A percentile compares a stretch with the other conserved stretches of the same genome.
Evolutionary conservation across 805 yeast species (phyloP).

Genomic region (Yarrowia yakushimensis): DNA sequence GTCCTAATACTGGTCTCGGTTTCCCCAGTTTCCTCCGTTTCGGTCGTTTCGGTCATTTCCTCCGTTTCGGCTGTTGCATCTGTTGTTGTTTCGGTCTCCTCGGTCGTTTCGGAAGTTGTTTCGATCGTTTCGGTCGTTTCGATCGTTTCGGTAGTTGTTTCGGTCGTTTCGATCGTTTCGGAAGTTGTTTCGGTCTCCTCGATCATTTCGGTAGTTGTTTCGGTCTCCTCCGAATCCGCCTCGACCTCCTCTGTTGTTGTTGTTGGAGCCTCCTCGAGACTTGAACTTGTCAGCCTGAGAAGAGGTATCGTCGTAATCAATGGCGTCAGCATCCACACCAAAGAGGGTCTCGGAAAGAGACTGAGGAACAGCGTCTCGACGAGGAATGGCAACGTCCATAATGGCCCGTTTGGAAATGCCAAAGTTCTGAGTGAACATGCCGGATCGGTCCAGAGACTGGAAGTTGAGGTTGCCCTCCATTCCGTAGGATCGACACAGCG

Average conservation of each 20-base stretch:
- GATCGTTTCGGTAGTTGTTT: background rate
- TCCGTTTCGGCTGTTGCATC: background rate
- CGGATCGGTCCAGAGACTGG: background rate
- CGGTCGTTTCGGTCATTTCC: constrained; percentile 1
- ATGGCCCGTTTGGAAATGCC: background rate
- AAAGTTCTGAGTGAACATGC: background rate
- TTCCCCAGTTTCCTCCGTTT: constrained; percentile 1
- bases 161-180: background rate
- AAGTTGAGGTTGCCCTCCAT: constrained; percentile 17
- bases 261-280: background rate
- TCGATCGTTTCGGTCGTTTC: background rate
- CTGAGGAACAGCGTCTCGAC: background rate
- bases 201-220: background rate
- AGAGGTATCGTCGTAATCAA: background rate
- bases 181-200: background rate
- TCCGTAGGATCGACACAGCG: background rate
- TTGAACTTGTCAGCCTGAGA: background rate
- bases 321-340: background rate
- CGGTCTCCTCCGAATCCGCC: background rate
- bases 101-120: background rate
- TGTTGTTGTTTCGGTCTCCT: background rate
- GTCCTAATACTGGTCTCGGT: background rate
- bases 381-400: background rate
- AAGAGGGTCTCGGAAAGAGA: background rate
- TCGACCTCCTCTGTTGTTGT: too few relatives aligned